Base-by-base conservation (phyloP, 2,329 filamentous ascomycete genomes). In the Helotiales sp. region DNA sequence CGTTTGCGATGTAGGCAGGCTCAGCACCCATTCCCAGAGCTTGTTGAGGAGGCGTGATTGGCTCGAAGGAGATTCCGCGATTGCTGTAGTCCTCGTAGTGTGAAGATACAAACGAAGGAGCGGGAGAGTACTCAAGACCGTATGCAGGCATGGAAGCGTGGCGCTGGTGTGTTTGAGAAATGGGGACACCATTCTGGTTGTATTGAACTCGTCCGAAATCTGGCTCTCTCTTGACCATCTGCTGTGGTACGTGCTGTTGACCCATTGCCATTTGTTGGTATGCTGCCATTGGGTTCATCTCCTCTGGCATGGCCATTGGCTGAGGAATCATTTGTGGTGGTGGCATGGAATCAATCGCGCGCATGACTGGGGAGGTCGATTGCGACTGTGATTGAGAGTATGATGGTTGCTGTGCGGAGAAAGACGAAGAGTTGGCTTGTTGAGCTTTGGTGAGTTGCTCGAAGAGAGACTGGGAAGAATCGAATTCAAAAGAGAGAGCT, bases 401-500 rank as follows among this genome's bases (percentile, higher is more conserved):
- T 81, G 83, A 81, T 80, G 84, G 74, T 75, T 89, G 87, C 75
- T 94, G 91, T 71, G 92, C 92, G 81, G 89, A 93, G 86, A 97
- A 98, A 1, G 95, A 97, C 3, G 96, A 98, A 7, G 95, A 96
- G 83, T 97, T 98, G 80, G 94, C 95, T 86, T 98, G 96, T 82
- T 99, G 96, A 57, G 95, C 94, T 85, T 98, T 99, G 76, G 96
- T 99, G 83, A 99, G 90, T 85, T 99, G 96, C 86, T 99, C 96
- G 79, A 97, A 99, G 69, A 99, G 90, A 74, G 96, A 98, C 82
- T 99, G 96, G 37, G 96, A 98, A 26, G 96, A 97, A 83, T 99
- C 96, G 82, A 97, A 99, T 82, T 99, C 93, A 84, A 99, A 99
- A 1, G 96, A 99, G 75, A 98, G 84, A 61, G 96, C 96, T 40